phyloP scores from a whole-genome alignment of 495 filamentous ascomycete genomes.

The Podospora tetraspora region DNA sequence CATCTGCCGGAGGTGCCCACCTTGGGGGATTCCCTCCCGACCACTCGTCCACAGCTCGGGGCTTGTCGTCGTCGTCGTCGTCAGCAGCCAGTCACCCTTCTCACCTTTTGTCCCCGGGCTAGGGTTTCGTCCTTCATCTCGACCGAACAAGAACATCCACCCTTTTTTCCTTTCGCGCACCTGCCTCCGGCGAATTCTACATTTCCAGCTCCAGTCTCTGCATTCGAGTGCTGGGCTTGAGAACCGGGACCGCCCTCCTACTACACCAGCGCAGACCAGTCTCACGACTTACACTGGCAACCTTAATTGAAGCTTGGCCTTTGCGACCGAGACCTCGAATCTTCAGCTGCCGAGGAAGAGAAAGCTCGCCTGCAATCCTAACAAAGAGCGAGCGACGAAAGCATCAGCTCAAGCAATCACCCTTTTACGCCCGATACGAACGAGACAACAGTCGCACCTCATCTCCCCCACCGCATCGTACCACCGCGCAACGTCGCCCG shows the following conservation, averaged over 20 bases:
- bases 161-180: background rate
- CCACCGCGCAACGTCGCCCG: background rate
- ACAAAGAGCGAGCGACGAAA: background rate
- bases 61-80: background rate
- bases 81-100: background rate
- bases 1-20: slow-evolving; percentile 1
- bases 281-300: background rate
- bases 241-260: background rate
- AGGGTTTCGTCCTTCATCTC: background rate
- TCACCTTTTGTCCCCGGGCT: background rate
- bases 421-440: background rate
- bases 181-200: background rate
- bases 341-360: background rate
- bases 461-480: background rate
- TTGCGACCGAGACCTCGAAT: background rate
- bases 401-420: background rate
- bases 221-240: background rate
- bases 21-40: background rate
- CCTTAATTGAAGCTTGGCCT: background rate
- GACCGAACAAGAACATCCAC: background rate
- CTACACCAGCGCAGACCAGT: background rate
- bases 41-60: background rate
- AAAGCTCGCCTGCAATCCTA: background rate
- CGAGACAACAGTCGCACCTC: background rate
- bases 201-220: background rate